phyloP scores from a whole-genome alignment of 2,329 filamentous ascomycete species.

The Fonsecaea monophora region DNA sequence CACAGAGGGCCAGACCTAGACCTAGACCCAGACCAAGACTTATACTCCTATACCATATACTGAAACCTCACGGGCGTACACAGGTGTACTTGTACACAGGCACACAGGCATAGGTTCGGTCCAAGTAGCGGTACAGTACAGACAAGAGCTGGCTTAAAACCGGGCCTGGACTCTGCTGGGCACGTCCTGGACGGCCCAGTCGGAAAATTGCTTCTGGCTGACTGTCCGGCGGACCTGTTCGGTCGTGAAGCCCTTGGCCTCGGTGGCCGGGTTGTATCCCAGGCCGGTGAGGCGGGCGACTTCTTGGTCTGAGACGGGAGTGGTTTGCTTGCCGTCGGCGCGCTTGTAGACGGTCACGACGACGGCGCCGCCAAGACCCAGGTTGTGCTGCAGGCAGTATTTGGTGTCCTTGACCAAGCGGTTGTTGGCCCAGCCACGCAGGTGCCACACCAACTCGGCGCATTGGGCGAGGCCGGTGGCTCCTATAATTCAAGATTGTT shows the following conservation, averaged over 20 bases:
- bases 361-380: constrained; percentile 87
- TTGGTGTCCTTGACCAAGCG: constrained; percentile 71
- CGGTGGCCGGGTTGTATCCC: constrained; percentile 90
- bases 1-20: no score
- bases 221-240: constrained; percentile 73
- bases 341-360: constrained; percentile 90
- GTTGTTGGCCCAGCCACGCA: constrained; percentile 96
- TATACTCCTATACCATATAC: no score
- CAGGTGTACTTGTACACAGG: no score
- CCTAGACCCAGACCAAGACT: no score
- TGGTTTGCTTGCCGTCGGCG: constrained; percentile 73
- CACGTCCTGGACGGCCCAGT: constrained; percentile 80
- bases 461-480: constrained; percentile 96
- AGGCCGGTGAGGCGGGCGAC: constrained; percentile 72
- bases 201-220: constrained; percentile 71
- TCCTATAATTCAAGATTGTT: constrained; percentile 26
- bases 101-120: no score
- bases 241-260: constrained; percentile 85
- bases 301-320: constrained; percentile 65
- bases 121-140: neutral
- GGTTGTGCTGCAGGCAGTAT: constrained; percentile 86
- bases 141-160: constrained; percentile 53
- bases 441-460: constrained; percentile 92
- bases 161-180: constrained; percentile 75
- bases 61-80: no score